Base-by-base conservation (phyloP, 2,329 filamentous ascomycete genomes). In the Alternaria sp. region DNA sequence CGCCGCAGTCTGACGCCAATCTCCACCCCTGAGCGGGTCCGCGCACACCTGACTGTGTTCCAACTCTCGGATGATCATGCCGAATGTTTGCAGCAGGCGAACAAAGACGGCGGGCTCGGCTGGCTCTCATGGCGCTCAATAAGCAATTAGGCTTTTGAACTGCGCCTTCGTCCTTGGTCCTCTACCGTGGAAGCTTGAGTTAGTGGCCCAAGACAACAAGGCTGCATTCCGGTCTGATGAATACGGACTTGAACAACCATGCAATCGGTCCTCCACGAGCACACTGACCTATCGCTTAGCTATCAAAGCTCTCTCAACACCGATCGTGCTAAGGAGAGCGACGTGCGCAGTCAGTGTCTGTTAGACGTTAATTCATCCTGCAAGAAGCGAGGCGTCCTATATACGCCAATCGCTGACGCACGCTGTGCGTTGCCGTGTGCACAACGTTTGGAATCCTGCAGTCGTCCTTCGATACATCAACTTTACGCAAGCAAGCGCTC, bases 361-460 rank as follows among this genome's bases (percentile, higher is more conserved):
- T 56, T 51, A 55, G 41, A 54, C 41, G 55, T 45, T 24, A 48
- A 57, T 41, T 29, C 55, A 54, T 54, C 33, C 40, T 56, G 33
- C 54, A 45, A 34, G 36, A 40, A 46, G 51, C 51, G 34, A 60
- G 51, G 48, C 51, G 31, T 60, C 17, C 37, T 33, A 51, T 39
- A 26, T 52, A 40, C 58, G 49, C 54, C 40, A 42, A 41, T 24
- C 34, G 37, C 51, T 54, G 55, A 51, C 49, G 66, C 54, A 58
- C 39, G 10, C 55, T 58, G 53, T 51, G 40, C 56, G 40, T 48
- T 51, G 45, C 42, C 45, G 61, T 61, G 31, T 34, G 21, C 24
- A 26, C 58, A 36, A 62, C 49, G 63, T 66, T 48, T 68, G 60
- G 62, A 62, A 67, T 58, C 49, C 64, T 67, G 63, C 65, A 65